phyloP scores from a whole-genome alignment of 2,329 filamentous ascomycete genomes.

The Scorias spongiosa region DNA sequence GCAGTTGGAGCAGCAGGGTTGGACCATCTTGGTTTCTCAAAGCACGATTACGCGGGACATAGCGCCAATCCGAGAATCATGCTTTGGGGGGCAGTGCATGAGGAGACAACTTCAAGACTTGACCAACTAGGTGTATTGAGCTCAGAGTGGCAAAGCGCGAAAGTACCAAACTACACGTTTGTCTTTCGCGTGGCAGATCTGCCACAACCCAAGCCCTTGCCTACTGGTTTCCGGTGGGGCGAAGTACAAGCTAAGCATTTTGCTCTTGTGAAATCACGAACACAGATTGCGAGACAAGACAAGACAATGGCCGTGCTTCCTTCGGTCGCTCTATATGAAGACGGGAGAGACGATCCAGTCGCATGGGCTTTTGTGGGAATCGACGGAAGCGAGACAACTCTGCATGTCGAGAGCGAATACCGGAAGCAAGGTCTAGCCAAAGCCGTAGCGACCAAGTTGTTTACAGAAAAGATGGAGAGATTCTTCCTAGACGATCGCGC shows the following conservation, averaged over 20 bases:
- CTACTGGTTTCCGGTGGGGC: constrained; percentile 41
- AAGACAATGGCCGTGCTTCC: constrained; percentile 26
- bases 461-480: constrained; percentile 34
- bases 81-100: constrained; percentile 19
- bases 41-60: constrained; percentile 10
- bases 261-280: constrained; percentile 38
- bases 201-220: constrained; percentile 16
- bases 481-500: constrained; percentile 9
- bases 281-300: constrained; percentile 41
- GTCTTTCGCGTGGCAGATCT: constrained; percentile 11
- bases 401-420: constrained; percentile 46
- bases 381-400: constrained; percentile 45
- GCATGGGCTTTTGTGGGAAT: constrained; percentile 51
- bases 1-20: not conserved
- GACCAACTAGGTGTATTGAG: constrained; percentile 9
- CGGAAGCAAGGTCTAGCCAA: constrained; percentile 50
- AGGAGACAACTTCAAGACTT: constrained; percentile 10
- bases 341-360: constrained; percentile 32
- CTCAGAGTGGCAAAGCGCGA: constrained; percentile 4
- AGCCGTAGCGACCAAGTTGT: constrained; percentile 41
- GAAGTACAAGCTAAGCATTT: constrained; percentile 38
- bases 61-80: constrained; percentile 7
- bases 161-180: constrained; percentile 13
- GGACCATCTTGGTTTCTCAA: constrained; percentile 4
- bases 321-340: constrained; percentile 19